phyloP scores from a whole-genome alignment of 192 early-diverging fungal species.

The Coemansia javaensis region DNA sequence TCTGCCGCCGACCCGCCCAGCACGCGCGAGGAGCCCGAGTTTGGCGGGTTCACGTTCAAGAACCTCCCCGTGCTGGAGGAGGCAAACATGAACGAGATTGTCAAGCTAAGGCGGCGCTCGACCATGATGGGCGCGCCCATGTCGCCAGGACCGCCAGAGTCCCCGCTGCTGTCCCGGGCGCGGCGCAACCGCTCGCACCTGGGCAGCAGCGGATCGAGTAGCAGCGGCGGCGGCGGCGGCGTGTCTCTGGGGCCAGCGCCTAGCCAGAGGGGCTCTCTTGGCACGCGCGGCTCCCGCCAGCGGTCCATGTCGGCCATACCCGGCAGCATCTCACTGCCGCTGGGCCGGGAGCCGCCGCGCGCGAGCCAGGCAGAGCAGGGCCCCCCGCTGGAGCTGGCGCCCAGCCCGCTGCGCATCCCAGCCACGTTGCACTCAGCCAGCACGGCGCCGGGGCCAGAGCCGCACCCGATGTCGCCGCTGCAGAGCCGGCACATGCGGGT shows the following conservation, averaged over 20 bases:
- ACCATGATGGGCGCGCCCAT: slow-evolving; percentile 30
- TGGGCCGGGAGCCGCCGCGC: too few relatives aligned
- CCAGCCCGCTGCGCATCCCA: too few relatives aligned
- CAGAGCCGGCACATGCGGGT: background rate
- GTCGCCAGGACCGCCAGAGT: too few relatives aligned
- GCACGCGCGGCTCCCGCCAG: too few relatives aligned
- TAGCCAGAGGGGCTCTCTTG: too few relatives aligned
- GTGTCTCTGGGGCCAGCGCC: too few relatives aligned
- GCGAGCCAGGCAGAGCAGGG: too few relatives aligned
- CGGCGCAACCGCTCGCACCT: slow-evolving; percentile 4
- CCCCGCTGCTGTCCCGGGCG: background rate
- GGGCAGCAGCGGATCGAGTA: slow-evolving; percentile 1
- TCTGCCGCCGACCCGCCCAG: background rate
- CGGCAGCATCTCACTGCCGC: too few relatives aligned
- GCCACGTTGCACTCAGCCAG: too few relatives aligned
- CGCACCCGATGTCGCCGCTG: background rate
- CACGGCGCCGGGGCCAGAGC: background rate
- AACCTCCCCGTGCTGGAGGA: slow-evolving; percentile 85
- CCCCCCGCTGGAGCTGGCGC: too few relatives aligned
- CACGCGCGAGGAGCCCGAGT: slow-evolving; percentile 46
- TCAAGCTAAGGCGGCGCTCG: slow-evolving; percentile 61
- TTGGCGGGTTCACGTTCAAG: slow-evolving; percentile 90
- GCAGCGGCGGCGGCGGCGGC: background rate
- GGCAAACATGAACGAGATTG: slow-evolving; percentile 81
- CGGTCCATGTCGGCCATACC: too few relatives aligned